Conservation (phyloP, 1,284 basidiomycete species). For the Salmacisia buchloeana region DNA sequence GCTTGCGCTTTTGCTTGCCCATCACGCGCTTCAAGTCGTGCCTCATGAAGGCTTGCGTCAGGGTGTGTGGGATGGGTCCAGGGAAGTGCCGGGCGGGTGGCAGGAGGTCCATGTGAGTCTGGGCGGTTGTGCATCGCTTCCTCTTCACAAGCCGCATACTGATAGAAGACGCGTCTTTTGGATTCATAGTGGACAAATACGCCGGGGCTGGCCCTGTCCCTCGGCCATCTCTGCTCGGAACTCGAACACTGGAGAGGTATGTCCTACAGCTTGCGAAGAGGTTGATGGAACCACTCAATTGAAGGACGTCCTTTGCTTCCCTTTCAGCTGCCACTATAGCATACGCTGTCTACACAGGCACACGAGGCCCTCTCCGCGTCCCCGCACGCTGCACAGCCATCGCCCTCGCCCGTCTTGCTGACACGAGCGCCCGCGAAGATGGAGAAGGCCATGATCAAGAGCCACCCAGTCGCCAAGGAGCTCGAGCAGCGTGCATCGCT, state of each 20-base stretch:
- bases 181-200: background rate
- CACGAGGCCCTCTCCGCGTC: background rate
- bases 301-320: background rate
- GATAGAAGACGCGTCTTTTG: background rate
- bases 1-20: background rate
- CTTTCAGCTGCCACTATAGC: background rate
- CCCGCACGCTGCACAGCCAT: background rate
- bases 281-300: background rate
- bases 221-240: background rate
- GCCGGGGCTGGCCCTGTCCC: background rate
- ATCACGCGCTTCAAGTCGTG: background rate
- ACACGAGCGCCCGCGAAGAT: background rate
- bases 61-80: background rate
- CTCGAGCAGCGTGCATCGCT: background rate
- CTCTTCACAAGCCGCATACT: background rate
- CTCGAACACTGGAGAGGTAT: conserved; percentile 3
- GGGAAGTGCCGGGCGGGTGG: background rate
- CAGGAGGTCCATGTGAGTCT: background rate
- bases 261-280: background rate
- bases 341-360: background rate
- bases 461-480: background rate
- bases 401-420: background rate
- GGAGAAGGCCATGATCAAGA: too few relatives aligned
- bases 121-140: background rate
- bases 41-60: background rate